A percentile compares a stretch with the other conserved stretches of the same genome.
These are phyloP conservation scores for Rutidosis leptorrhynchoides DNA, from an alignment of 129 eudicot genomes.

Conservation along the genomic window DNA sequence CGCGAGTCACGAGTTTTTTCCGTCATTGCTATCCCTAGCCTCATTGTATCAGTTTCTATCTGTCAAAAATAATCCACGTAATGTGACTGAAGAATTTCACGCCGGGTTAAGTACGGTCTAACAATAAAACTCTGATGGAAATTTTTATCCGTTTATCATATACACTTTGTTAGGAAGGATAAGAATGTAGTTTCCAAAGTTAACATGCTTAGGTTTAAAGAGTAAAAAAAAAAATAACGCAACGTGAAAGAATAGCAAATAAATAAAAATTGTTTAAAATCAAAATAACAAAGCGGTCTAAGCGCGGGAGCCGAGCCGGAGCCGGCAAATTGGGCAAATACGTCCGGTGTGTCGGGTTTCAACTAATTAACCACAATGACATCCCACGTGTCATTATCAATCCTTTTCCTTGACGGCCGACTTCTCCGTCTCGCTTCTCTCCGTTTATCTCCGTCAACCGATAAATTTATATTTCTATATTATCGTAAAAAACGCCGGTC, in stretches of 20 bases:
- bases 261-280: background rate
- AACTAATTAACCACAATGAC: constrained; percentile 12
- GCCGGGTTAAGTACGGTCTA: too few relatives aligned
- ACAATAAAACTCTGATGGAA: too few relatives aligned
- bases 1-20: too few relatives aligned
- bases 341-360: constrained; percentile 45
- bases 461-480: constrained; percentile 20
- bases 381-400: constrained; percentile 41
- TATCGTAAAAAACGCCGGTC: constrained; percentile 33
- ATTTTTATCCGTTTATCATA: too few relatives aligned
- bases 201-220: background rate
- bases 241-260: background rate
- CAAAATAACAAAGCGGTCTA: background rate
- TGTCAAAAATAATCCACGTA: too few relatives aligned
- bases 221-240: background rate
- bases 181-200: background rate
- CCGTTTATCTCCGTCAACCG: constrained; percentile 59
- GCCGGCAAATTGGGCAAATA: constrained; percentile 1
- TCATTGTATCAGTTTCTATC: too few relatives aligned
- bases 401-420: constrained; percentile 44
- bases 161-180: too few relatives aligned
- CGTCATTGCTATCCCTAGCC: too few relatives aligned
- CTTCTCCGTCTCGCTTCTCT: constrained; percentile 46
- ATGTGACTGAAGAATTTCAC: too few relatives aligned
- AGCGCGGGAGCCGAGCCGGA: constrained; percentile 17